Evolutionary conservation across 495 filamentous ascomycete species (phyloP).

Genomic region (Aspergillus haitiensis): DNA sequence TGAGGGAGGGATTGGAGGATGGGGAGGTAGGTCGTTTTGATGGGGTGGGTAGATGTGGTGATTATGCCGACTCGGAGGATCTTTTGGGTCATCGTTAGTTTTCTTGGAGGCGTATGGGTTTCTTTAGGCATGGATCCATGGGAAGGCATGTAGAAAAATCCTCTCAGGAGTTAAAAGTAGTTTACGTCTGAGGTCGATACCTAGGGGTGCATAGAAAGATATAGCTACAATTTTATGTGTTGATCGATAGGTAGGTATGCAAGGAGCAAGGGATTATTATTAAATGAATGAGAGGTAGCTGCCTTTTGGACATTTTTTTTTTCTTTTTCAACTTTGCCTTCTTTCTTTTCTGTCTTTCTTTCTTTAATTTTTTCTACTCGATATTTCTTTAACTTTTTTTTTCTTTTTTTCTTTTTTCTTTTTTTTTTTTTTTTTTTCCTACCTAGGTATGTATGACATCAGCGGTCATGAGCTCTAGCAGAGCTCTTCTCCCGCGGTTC

Average conservation of each 20-base stretch:
- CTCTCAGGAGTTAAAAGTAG: too few species aligned
- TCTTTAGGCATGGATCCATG: neutral
- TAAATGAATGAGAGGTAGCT: neutral
- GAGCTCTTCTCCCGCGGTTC: too few species aligned
- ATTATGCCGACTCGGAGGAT: constrained; percentile 48
- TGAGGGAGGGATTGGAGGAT: constrained; percentile 41
- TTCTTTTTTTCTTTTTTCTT: neutral
- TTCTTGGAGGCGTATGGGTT: neutral
- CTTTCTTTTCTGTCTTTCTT: too few species aligned
- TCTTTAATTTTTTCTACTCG: too few species aligned
- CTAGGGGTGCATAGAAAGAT: neutral
- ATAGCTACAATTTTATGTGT: neutral
- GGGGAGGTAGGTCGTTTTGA: constrained; percentile 53
- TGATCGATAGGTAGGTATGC: neutral
- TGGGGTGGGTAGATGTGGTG: constrained; percentile 43
- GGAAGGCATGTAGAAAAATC: neutral
- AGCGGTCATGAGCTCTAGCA: neutral
- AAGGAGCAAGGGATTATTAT: neutral
- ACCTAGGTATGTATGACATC: neutral
- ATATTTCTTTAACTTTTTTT: too few species aligned
- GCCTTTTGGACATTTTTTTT: too few species aligned
- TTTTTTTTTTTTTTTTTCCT: neutral
- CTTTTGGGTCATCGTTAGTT: constrained; percentile 25
- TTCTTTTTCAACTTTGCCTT: too few species aligned
- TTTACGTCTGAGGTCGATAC: too few species aligned